Evolutionary conservation across 2,329 filamentous ascomycete species (phyloP), one percentile per base, ranked within the genome.

Genomic region (Cucurbitaria berberidis): DNA sequence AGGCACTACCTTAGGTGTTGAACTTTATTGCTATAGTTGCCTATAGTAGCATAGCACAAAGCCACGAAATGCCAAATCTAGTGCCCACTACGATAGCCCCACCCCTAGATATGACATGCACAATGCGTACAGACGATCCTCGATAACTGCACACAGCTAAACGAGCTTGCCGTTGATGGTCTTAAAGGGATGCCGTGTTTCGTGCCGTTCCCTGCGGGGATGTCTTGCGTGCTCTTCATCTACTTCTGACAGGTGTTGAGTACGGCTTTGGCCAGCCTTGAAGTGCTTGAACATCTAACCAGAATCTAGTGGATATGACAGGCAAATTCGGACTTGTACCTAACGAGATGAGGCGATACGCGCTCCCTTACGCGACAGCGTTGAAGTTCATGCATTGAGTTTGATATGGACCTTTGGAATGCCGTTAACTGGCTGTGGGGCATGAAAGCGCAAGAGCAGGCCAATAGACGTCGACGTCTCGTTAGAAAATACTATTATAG

Each of bases 341-440:
- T 11, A 7, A 49, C 15, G 1, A 55, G 24, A 7, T 42, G 32
- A 7, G n/a, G 22, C 2, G n/a, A n/a, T n/a, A n/a, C n/a, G n/a
- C n/a, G n/a, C n/a, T 50, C 22, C 30, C 45, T 50, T 19, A 59
- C 26, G 9, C 51, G 59, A n/a, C n/a, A n/a, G n/a, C n/a, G n/a
- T n/a, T n/a, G n/a, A n/a, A n/a, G 21, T 49, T 39, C 13, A 41
- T 27, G 30, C 44, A 57, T 3, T 29, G 29, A n/a, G n/a, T n/a
- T n/a, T n/a, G n/a, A n/a, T n/a, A n/a, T n/a, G n/a, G n/a, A n/a
- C n/a, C n/a, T n/a, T n/a, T n/a, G n/a, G n/a, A n/a, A n/a, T n/a
- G n/a, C n/a, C n/a, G n/a, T n/a, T n/a, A n/a, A n/a, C n/a, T n/a
- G n/a, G n/a, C n/a, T n/a, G n/a, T n/a, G n/a, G n/a, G n/a, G n/a